A percentile compares a stretch with the other conserved stretches of the same genome.
Conservation (phyloP, 2,329 filamentous ascomycete genomes). For the Ambrosiella beaveri region DNA sequence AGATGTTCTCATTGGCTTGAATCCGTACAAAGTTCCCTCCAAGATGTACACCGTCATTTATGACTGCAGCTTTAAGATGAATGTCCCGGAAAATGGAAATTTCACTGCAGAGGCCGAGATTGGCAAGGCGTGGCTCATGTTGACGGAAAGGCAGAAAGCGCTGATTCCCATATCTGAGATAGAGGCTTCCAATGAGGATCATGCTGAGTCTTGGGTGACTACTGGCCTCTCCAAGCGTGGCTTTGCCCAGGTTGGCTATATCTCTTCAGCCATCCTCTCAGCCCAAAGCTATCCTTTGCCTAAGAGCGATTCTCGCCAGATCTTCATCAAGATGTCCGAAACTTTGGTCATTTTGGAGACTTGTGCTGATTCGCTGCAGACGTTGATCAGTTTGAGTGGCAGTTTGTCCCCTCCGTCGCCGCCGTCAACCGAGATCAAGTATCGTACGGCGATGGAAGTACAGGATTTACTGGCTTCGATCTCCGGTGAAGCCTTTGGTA, state of each 20-base stretch:
- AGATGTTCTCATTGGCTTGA: slow-evolving; percentile 71
- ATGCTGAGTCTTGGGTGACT: slow-evolving; percentile 29
- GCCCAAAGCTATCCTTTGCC: slow-evolving; percentile 42
- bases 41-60: slow-evolving; percentile 67
- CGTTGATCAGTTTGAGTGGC: slow-evolving; percentile 61
- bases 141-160: slow-evolving; percentile 52
- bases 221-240: slow-evolving; percentile 41
- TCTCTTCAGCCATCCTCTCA: slow-evolving; percentile 59
- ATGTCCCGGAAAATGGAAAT: slow-evolving; percentile 46
- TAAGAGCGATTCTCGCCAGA: slow-evolving; percentile 38
- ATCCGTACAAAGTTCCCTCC: slow-evolving; percentile 56
- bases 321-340: slow-evolving; percentile 70
- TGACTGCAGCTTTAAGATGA: slow-evolving; percentile 54
- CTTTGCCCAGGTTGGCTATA: slow-evolving; percentile 72
- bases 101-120: slow-evolving; percentile 50
- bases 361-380: slow-evolving; percentile 93
- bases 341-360: slow-evolving; percentile 82
- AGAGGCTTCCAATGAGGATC: slow-evolving; percentile 1
- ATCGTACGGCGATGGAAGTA: slow-evolving; percentile 72
- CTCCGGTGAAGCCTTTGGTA: slow-evolving; percentile 64
- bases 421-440: slow-evolving; percentile 68
- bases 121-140: slow-evolving; percentile 63
- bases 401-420: slow-evolving; percentile 69
- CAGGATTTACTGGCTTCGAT: slow-evolving; percentile 82
- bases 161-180: slow-evolving; percentile 18